These are phyloP conservation scores for Pezicula radicicola DNA, from an alignment of 2,329 filamentous ascomycete species.

Conservation along the genomic window DNA sequence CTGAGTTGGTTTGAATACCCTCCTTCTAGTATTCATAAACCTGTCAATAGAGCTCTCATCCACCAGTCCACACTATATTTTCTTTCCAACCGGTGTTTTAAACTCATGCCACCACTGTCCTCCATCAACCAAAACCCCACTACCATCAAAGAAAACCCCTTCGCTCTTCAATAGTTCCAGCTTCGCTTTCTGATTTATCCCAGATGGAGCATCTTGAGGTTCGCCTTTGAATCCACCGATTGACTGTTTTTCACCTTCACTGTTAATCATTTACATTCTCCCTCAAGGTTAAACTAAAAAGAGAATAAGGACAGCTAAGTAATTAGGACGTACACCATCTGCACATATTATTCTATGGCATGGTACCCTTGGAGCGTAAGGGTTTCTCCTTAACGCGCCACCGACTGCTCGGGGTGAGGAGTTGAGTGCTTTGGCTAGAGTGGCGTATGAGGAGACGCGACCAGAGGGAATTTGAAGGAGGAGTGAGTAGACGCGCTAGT, in stretches of 20 bases:
- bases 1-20: too few species aligned
- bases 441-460: constrained; percentile 56
- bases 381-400: constrained; percentile 56
- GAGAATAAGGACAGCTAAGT: not conserved
- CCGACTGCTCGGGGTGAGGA: constrained; percentile 63
- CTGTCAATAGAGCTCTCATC: too few species aligned
- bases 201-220: constrained; percentile 46
- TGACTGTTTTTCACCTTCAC: constrained; percentile 9
- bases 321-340: constrained; percentile 39
- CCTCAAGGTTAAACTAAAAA: not conserved
- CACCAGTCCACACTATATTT: not conserved
- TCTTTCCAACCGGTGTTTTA: not conserved
- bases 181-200: constrained; percentile 44
- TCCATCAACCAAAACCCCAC: constrained; percentile 39
- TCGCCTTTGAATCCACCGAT: constrained; percentile 50
- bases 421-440: constrained; percentile 50
- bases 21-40: too few species aligned
- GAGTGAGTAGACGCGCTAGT: constrained; percentile 46
- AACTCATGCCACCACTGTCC: constrained; percentile 41
- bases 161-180: constrained; percentile 39
- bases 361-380: constrained; percentile 60
- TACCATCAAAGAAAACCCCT: constrained; percentile 42
- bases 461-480: constrained; percentile 59
- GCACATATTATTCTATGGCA: constrained; percentile 58
- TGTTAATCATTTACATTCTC: too few species aligned